Percentiles rank a stretch among this genome's conserved stretches.
phyloP scores from a whole-genome alignment of 1,284 basidiomycete genomes.

The Leccinum holopus region DNA sequence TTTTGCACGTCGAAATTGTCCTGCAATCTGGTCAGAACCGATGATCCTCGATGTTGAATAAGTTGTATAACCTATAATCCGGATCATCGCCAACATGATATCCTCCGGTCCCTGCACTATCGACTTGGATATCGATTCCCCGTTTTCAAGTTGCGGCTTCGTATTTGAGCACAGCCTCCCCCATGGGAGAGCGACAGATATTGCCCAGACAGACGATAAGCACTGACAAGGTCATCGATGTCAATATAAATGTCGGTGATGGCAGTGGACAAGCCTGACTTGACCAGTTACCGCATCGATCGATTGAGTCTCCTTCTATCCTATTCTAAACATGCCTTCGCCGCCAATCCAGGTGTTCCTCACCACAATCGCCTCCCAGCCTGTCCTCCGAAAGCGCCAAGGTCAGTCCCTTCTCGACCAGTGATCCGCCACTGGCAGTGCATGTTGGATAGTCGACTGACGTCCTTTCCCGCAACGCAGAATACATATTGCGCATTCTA shows the following conservation, averaged over 20 bases:
- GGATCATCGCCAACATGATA: slow-evolving; percentile 74
- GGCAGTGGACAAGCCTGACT: not conserved
- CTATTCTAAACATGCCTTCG: slow-evolving; percentile 54
- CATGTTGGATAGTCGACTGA: not conserved
- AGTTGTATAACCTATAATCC: slow-evolving; percentile 57
- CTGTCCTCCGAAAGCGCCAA: slow-evolving; percentile 71
- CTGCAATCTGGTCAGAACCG: slow-evolving; percentile 35
- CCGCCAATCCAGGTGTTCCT: slow-evolving; percentile 79
- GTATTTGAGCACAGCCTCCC: slow-evolving; percentile 64
- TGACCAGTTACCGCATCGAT: not conserved
- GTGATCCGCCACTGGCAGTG: not conserved
- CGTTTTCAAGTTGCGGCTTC: slow-evolving; percentile 63
- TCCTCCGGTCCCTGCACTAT: slow-evolving; percentile 70
- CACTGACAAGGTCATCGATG: slow-evolving; percentile 42
- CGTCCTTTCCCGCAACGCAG: slow-evolving; percentile 36
- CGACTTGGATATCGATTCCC: slow-evolving; percentile 61
- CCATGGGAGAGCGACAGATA: slow-evolving; percentile 79
- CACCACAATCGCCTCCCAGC: slow-evolving; percentile 81
- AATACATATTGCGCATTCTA: slow-evolving; percentile 71
- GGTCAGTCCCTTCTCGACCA: slow-evolving; percentile 37
- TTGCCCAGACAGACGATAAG: slow-evolving; percentile 77
- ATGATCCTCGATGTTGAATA: slow-evolving; percentile 1
- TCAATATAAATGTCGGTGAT: not conserved
- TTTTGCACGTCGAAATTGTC: slow-evolving; percentile 58
- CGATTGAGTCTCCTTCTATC: not conserved